Base-by-base conservation (phyloP, 2,329 filamentous ascomycete species). In the Rosellinia necatrix region DNA sequence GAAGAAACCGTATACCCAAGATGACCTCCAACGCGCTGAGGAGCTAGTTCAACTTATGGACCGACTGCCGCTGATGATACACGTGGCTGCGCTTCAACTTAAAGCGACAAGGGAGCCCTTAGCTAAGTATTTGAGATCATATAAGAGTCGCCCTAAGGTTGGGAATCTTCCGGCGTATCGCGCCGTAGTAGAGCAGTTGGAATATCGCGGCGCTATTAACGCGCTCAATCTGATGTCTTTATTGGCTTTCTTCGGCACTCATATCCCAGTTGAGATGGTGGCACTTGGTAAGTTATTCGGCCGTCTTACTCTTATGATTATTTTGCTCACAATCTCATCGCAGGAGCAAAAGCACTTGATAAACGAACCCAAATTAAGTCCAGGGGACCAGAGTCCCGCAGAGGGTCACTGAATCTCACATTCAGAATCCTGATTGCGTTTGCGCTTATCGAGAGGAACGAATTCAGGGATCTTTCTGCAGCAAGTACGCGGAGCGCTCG, bases 221-320 rank as follows among this genome's bases (percentile, higher is more conserved):
- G 85, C 86, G 0, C 70, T 87, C 44, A 88, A 88, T 64, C 70
- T 90, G 30, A 83, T 90, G 60, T 82, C 82, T 19, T 71, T 90
- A 10, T 70, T 90, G 12, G 82, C 82, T 1, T 89, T 89, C 64
- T 84, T 87, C 50, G 82, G 83, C 35, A 83, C 85, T 52, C 79
- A 85, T 53, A 76, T 89, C 4, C 87, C 87, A 0, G 83, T 89
- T 19, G 85, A 86, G 52, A 82, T 90, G 76, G 72, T 90, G 10
- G 74, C 74, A 25, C 73, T 88, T 13, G 86, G 85, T 69, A 69
- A 62, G 72, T 59, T 41, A 13, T 25, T n/a, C 44, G 2, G 24
- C 27, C 19, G 4, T n/a, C 10, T 24, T 8, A 38, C 17, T 27
- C 27, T 15, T 1, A 32, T 17, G 40, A 19, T 49, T 2, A 19